Percentiles rank a stretch among this genome's conserved stretches.
Evolutionary conservation across 495 filamentous ascomycete species (phyloP).

Genomic region (Xylaria curta): DNA sequence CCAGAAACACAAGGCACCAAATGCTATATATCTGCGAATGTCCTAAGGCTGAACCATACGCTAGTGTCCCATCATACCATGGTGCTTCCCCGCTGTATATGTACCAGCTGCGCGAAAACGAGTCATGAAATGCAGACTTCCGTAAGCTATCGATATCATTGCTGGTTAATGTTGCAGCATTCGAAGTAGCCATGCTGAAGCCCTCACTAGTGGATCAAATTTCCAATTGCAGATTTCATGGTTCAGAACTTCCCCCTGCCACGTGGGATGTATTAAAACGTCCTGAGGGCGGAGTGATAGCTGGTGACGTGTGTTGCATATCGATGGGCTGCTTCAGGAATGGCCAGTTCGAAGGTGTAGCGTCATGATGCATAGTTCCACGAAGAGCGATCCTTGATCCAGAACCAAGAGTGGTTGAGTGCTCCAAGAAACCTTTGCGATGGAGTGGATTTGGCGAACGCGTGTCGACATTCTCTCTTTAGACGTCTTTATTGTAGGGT

Average conservation of each 20-base stretch:
- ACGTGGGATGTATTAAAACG: background rate
- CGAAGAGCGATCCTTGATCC: too few relatives aligned
- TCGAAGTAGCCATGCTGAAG: background rate
- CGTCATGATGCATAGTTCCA: background rate
- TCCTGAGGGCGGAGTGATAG: background rate
- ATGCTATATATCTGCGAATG: background rate
- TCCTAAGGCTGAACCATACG: background rate
- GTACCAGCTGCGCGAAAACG: background rate
- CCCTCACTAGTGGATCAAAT: background rate
- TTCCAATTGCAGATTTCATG: background rate
- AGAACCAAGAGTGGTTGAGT: too few relatives aligned
- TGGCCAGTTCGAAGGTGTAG: background rate
- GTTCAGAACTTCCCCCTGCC: background rate
- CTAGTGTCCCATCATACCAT: background rate
- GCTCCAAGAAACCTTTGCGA: background rate
- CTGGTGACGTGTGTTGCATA: background rate
- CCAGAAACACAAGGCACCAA: background rate
- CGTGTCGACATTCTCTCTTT: background rate
- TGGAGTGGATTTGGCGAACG: background rate
- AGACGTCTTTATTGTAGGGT: slow-evolving; percentile 52
- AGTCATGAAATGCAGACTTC: background rate
- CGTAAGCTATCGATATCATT: background rate
- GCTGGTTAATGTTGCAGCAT: background rate
- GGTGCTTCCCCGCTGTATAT: background rate
- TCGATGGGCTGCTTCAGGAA: too few relatives aligned